Percentiles rank a stretch among this genome's conserved stretches.
Evolutionary conservation across 495 filamentous ascomycete species (phyloP).

Genomic region (Penicilliopsis zonata): DNA sequence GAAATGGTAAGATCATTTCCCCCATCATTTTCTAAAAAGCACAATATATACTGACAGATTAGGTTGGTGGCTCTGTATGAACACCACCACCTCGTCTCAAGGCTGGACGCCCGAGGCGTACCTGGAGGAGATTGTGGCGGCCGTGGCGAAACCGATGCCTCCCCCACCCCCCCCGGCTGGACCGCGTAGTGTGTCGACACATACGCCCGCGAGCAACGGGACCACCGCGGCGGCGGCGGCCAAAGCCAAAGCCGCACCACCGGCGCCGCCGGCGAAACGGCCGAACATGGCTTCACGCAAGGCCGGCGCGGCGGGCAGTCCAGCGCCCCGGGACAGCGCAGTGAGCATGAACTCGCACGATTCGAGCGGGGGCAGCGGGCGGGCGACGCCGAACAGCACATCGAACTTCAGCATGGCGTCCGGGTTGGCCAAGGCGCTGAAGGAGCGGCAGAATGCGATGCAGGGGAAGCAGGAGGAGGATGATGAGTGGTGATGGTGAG

Average conservation of each 20-base stretch:
- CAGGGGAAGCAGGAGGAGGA: constrained; percentile 54
- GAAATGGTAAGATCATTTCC: constrained; percentile 50
- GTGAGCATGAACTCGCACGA: constrained; percentile 58
- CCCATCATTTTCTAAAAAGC: constrained; percentile 12
- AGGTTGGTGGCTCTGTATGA: constrained; percentile 95
- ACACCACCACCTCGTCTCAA: constrained; percentile 45
- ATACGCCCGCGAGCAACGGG: constrained; percentile 37
- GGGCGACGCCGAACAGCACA: constrained; percentile 56
- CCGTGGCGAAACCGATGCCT: constrained; percentile 33
- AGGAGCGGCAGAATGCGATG: constrained; percentile 62
- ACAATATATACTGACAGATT: constrained; percentile 3
- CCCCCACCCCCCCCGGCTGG: constrained; percentile 51
- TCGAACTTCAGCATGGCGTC: constrained; percentile 63
- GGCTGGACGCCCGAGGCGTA: constrained; percentile 94
- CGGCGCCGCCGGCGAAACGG: constrained; percentile 79
- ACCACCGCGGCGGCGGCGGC: constrained; percentile 36
- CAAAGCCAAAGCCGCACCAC: constrained; percentile 61
- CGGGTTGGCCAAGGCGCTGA: constrained; percentile 71
- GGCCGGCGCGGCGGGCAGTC: constrained; percentile 43
- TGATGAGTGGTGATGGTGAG: constrained; percentile 62
- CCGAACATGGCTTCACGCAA: constrained; percentile 57
- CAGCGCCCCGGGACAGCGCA: constrained; percentile 57
- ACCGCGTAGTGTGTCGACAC: constrained; percentile 27
- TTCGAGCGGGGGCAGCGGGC: constrained; percentile 50
- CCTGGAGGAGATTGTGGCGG: constrained; percentile 59